Base-by-base conservation (phyloP, 108 stramenopile genomes). In the Conticribra guillardii region DNA sequence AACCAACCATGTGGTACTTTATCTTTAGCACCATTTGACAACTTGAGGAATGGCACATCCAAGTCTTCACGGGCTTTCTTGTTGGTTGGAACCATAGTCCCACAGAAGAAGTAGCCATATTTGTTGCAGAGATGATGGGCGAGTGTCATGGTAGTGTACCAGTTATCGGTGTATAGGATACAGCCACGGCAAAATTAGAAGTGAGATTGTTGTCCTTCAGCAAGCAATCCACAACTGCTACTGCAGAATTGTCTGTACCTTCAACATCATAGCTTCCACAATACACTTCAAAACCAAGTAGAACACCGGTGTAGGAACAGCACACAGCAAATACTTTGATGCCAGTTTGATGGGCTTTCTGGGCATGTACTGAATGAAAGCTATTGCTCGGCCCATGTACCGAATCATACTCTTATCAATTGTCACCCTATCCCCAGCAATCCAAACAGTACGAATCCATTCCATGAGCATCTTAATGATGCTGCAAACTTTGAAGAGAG, bases 41-140 rank as follows among this genome's bases (percentile, higher is more conserved):
- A 21, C 45, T 65, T 73, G n/a, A 19, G 2, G 50, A 73, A 73
- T 56, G 72, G 72, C 17, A 74, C 1, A 44, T 74, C 65, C 17
- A 34, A 2, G 28, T 66, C 58, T 30, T 3, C 26, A 23, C 66
- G 57, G 0, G 41, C 14, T 22, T 50, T 67, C 57, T 74, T 74
- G 2, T 74, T 31, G 11, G 66, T 74, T n/a, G 65, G 57, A 44
- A 59, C 44, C 5, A 55, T 53, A 0, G 71, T 72, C 16, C 71
- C 71, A 54, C 58, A 18, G 1, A 72, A 17, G 1, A 0, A 26
- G 57, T 29, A 59, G 0, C 48, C 32, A 50, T 67, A 67, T n/a
- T 67, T 60, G n/a, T 74, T 26, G n/a, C 14, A 67, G 16, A 74
- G 28, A 22, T 60, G 44, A 31, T 59, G 48, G 15, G 54, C 58